A percentile compares a stretch with the other conserved stretches of the same genome.
phyloP scores from a whole-genome alignment of 495 filamentous ascomycete species.

The Penicillium angulare region DNA sequence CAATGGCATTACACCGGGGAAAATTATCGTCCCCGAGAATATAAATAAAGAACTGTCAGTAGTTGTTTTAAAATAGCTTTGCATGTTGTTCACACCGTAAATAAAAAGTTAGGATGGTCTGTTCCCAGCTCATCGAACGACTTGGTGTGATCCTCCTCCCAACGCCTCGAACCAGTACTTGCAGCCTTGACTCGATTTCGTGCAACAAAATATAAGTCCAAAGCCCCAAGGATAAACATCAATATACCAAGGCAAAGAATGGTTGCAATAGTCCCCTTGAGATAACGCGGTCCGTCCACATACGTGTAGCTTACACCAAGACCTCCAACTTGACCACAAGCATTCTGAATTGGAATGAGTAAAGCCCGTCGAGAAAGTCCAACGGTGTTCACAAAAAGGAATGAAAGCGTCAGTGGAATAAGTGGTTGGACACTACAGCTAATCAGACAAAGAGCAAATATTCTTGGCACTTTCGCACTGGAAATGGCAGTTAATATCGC shows the following conservation, averaged over 20 bases:
- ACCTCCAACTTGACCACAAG: not conserved
- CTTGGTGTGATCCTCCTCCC: not conserved
- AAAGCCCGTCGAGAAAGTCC: not conserved
- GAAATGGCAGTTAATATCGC: not conserved
- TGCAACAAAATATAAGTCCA: not conserved
- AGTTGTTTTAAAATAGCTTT: too few relatives aligned
- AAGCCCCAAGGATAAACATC: not conserved
- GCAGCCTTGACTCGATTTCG: not conserved
- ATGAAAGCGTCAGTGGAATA: not conserved
- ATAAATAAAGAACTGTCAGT: not conserved
- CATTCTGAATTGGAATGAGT: not conserved
- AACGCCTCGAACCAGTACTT: not conserved
- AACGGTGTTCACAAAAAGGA: not conserved
- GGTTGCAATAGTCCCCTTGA: not conserved
- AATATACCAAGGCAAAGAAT: not conserved
- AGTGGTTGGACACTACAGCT: not conserved
- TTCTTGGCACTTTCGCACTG: not conserved
- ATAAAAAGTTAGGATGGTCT: not conserved
- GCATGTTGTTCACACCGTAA: too few relatives aligned
- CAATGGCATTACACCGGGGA: slow-evolving; percentile 18
- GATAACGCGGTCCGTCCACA: not conserved
- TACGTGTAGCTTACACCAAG: not conserved
- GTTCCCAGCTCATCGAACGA: not conserved
- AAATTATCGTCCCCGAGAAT: not conserved
- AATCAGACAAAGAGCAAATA: not conserved